phyloP scores from a whole-genome alignment of 139 green algal genomes.

The Chlamydomonas sp. region DNA sequence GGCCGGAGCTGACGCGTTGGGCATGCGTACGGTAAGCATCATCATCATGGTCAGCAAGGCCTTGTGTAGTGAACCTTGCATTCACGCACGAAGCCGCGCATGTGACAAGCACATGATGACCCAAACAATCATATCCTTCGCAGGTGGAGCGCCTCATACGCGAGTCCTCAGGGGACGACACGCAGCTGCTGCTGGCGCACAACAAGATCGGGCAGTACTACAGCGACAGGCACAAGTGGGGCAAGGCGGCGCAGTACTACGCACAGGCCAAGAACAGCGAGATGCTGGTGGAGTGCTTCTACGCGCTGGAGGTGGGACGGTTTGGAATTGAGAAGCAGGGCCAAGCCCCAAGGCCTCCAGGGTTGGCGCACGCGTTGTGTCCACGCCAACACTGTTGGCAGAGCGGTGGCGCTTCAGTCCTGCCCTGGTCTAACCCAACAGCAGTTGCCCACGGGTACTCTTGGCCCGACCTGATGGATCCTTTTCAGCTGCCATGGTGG shows the following conservation, averaged over 20 bases:
- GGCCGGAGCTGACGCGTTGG: background rate
- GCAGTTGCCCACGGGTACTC: too few relatives aligned
- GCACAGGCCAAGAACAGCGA: conserved; percentile 79
- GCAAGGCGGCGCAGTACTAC: conserved; percentile 83
- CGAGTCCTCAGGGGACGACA: conserved; percentile 66
- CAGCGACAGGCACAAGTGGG: conserved; percentile 77
- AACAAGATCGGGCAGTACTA: conserved; percentile 89
- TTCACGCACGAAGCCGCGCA: background rate
- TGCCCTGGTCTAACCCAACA: too few relatives aligned
- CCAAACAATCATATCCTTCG: background rate
- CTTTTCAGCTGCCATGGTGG: too few relatives aligned
- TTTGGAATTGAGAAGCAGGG: too few relatives aligned
- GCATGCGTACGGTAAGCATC: too few relatives aligned
- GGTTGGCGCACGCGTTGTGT: too few relatives aligned
- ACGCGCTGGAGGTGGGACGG: conserved; percentile 62
- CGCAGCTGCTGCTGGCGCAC: conserved; percentile 65
- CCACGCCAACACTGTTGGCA: too few relatives aligned
- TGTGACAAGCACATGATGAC: too few relatives aligned
- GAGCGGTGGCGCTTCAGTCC: too few relatives aligned
- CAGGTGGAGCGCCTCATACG: conserved; percentile 71
- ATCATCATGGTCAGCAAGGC: background rate
- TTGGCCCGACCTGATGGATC: too few relatives aligned
- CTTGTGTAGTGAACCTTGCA: background rate
- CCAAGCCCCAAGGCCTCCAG: too few relatives aligned
- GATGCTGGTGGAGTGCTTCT: conserved; percentile 81